These are phyloP conservation scores for Avicennia marina DNA, from an alignment of 257 asterid species.

Conservation along the genomic window DNA sequence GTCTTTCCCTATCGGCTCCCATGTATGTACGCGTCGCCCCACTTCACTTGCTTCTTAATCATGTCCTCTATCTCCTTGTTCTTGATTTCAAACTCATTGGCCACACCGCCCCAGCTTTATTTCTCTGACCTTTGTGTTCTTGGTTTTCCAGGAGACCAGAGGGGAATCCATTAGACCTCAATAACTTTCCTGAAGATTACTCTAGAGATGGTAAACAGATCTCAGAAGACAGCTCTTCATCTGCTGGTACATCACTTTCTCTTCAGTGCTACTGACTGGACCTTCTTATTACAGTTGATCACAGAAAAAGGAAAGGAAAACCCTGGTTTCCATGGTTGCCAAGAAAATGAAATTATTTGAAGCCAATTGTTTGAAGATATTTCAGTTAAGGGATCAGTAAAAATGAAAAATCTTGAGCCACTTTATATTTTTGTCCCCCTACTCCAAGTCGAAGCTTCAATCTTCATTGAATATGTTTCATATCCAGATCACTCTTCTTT, in stretches of 20 bases:
- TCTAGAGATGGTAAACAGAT: slow-evolving; percentile 51
- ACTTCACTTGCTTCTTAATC: slow-evolving; percentile 28
- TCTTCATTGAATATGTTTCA: no score
- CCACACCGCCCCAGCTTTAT: neutral
- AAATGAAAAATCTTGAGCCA: no score
- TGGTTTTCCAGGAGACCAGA: slow-evolving; percentile 69
- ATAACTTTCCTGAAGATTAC: slow-evolving; percentile 92
- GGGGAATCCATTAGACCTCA: slow-evolving; percentile 83
- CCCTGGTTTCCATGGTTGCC: no score
- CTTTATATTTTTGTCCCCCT: no score
- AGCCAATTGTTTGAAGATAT: no score
- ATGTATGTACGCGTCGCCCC: slow-evolving; percentile 51
- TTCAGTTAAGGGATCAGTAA: no score
- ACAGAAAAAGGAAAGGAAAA: neutral
- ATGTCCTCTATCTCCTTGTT: slow-evolving; percentile 11
- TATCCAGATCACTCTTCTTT: no score
- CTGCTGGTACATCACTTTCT: slow-evolving; percentile 57
- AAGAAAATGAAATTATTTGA: no score
- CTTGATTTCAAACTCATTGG: neutral
- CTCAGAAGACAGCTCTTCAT: slow-evolving; percentile 74
- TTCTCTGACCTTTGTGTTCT: neutral
- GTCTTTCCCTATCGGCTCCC: slow-evolving; percentile 69
- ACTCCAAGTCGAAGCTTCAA: no score
- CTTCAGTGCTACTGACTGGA: no score
- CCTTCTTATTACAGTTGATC: no score